A percentile compares a stretch with the other conserved stretches of the same genome.
Conservation (phyloP, 2,329 filamentous ascomycete species). For the Xylaria multiplex region DNA sequence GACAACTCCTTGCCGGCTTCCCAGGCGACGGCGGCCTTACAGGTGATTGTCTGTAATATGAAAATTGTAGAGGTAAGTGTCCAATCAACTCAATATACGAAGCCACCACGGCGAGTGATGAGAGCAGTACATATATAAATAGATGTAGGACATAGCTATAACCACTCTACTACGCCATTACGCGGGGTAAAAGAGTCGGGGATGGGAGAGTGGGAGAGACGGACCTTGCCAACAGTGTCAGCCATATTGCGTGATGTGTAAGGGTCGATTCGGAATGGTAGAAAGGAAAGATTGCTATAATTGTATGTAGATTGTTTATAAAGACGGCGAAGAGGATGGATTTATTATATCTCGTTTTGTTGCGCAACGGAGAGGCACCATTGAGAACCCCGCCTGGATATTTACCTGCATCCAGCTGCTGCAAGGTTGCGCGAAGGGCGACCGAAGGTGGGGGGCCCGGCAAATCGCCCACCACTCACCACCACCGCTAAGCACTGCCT, state of each 20-base stretch:
- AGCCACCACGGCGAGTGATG: background rate
- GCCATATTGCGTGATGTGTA: conserved; percentile 53
- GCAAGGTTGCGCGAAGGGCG: conserved; percentile 23
- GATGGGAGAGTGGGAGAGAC: conserved; percentile 35
- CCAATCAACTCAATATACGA: background rate
- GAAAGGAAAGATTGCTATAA: conserved; percentile 7
- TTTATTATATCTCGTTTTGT: conserved; percentile 24
- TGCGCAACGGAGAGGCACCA: conserved; percentile 30
- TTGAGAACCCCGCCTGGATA: conserved; percentile 35
- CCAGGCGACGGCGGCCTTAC: conserved; percentile 98
- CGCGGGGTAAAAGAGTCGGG: conserved; percentile 25
- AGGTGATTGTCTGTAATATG: conserved; percentile 80
- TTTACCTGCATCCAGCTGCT: conserved; percentile 28
- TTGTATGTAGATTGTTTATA: background rate
- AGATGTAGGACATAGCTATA: background rate
- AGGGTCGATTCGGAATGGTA: conserved; percentile 1
- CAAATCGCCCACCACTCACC: conserved; percentile 29
- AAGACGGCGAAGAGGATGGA: conserved; percentile 18
- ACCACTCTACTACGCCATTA: conserved; percentile 2
- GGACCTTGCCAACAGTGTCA: conserved; percentile 64
- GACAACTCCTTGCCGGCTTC: conserved; percentile 89
- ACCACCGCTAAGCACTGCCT: background rate
- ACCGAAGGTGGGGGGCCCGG: conserved; percentile 35
- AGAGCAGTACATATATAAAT: background rate
- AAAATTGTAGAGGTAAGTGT: conserved; percentile 25